Conservation (phyloP, 352 stramenopile species). For the Pythium utonaiense region DNA sequence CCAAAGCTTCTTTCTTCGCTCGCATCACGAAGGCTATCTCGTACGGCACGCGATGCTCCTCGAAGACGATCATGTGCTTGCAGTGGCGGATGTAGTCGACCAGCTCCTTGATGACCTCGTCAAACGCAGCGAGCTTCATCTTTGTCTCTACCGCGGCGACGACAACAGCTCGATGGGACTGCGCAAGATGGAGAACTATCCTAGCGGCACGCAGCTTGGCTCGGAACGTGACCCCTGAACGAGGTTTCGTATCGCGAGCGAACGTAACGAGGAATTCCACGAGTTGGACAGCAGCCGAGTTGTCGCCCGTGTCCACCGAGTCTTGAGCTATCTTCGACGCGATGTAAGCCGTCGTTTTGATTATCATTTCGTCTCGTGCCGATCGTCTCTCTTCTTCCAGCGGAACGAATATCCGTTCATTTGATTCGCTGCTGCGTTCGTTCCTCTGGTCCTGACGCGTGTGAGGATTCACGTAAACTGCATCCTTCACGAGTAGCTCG, state of each 20-base stretch:
- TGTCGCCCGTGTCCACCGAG: background rate
- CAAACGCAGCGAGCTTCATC: constrained; percentile 20
- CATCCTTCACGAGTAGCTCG: constrained; percentile 26
- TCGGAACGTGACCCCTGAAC: constrained; percentile 33
- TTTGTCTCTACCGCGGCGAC: constrained; percentile 18
- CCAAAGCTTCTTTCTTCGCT: constrained; percentile 32
- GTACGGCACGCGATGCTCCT: constrained; percentile 35
- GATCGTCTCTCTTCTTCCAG: constrained; percentile 20
- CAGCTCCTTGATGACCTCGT: constrained; percentile 23
- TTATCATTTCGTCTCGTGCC: constrained; percentile 22
- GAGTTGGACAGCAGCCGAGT: constrained; percentile 8
- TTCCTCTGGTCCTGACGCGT: background rate
- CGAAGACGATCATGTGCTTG: constrained; percentile 34
- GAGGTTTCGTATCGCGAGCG: constrained; percentile 26
- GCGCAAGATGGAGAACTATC: constrained; percentile 22
- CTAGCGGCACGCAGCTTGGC: constrained; percentile 31
- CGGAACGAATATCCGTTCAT: constrained; percentile 20
- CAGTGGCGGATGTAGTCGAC: constrained; percentile 29
- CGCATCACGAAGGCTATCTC: constrained; percentile 31
- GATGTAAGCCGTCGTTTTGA: constrained; percentile 23
- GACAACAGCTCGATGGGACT: constrained; percentile 21
- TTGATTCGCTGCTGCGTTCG: background rate
- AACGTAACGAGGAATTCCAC: constrained; percentile 22
- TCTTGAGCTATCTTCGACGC: constrained; percentile 9
- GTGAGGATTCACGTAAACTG: constrained; percentile 14